Evolutionary conservation across 2,329 filamentous ascomycete species (phyloP).

Genomic region (Cryphonectria japonica): DNA sequence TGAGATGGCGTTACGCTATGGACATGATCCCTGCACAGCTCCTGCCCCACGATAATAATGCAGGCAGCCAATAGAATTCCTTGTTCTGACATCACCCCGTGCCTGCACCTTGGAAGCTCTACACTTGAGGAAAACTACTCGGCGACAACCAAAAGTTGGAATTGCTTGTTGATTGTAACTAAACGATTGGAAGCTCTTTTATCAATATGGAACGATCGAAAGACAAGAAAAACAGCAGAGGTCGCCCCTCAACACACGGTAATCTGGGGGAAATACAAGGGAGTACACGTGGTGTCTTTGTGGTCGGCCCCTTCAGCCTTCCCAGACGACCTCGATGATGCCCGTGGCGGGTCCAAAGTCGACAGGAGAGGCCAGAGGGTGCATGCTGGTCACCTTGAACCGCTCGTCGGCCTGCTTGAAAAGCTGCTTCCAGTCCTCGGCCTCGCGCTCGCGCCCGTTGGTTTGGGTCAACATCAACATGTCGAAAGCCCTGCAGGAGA

Average conservation of each 20-base stretch:
- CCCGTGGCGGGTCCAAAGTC: background rate
- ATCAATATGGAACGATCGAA: background rate
- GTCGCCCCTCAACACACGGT: background rate
- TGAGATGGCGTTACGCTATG: background rate
- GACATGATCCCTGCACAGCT: background rate
- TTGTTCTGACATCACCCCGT: background rate
- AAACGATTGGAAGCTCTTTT: background rate
- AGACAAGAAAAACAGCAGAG: background rate
- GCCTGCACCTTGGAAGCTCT: background rate
- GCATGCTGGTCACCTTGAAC: background rate
- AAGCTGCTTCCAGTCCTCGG: background rate
- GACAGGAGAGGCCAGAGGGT: background rate
- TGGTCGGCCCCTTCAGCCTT: background rate
- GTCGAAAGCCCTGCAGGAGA: background rate
- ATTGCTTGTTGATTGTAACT: background rate
- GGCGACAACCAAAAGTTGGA: background rate
- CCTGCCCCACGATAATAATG: background rate
- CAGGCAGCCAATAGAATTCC: background rate
- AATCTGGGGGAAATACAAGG: background rate
- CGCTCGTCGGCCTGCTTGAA: background rate
- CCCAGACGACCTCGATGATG: background rate
- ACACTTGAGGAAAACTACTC: background rate
- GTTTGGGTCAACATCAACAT: background rate
- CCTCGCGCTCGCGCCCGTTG: background rate
- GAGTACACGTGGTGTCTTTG: background rate